Base-by-base conservation (phyloP, 768 basidiomycete genomes). In the Calocybe cyanea region DNA sequence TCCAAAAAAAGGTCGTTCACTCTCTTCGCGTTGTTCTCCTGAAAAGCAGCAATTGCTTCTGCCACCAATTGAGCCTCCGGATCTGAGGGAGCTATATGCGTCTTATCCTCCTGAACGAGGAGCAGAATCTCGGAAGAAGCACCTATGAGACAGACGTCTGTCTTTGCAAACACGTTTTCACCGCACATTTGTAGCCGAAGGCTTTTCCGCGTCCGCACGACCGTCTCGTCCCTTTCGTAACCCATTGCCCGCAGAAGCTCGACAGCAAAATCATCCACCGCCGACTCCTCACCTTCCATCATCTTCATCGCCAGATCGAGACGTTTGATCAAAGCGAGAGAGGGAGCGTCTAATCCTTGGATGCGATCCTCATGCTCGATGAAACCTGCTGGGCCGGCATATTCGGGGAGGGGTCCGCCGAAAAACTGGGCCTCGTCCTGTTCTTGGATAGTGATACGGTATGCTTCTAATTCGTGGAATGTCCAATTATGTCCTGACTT, bases 131-230 rank as follows among this genome's bases (percentile, higher is more conserved):
- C 55, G 4, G 2, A 2, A 2, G 2, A 2, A 3, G 11, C 13
- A 46, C 64, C 58, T 11, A 62, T 33, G 30, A 72, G 47, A 46
- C 63, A 69, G 41, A 69, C 59, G 51, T 65, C 63, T 1, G 63
- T 46, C 40, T 56, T 56, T 17, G 60, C 57, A 30, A 54, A 37
- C 31, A 19, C 55, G 25, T 6, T 30, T 50, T 63, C 54, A 6
- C 64, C 58, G 34, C 65, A 65, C 11, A 65, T 58, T 11, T 57
- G 20, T 8, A 70, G 49, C 0, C 41, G 53, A 3, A 70, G 41
- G 25, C 58, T 50, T 30, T 54, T 56, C 9, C 59, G 44, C 7
- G 58, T 60, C 21, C 54, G 41, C 4, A 48, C 34, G 9, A 49
- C 41, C 20, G 52, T 49, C 15, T 23, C 31, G 7, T 36, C 21